Evolutionary conservation across 116 monocot species (phyloP).

Genomic region (Trichopus zeylanicus): DNA sequence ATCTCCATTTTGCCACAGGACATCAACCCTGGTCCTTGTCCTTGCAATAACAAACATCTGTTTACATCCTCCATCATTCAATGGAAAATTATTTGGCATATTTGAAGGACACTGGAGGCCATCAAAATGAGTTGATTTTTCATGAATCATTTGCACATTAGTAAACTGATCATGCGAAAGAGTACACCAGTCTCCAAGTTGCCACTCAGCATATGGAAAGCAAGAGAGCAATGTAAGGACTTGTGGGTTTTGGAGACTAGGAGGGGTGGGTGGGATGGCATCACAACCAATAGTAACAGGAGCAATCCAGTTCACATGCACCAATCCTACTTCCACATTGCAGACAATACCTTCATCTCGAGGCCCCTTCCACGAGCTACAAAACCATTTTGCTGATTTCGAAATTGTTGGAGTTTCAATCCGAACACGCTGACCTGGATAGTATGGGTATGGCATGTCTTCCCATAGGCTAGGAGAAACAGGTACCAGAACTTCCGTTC

Average conservation of each 20-base stretch:
- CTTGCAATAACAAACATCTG: constrained; percentile 49
- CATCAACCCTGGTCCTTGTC: constrained; percentile 63
- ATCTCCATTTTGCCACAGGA: constrained; percentile 80
- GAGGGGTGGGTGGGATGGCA: constrained; percentile 23
- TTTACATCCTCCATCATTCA: constrained; percentile 13
- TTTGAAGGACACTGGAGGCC: constrained; percentile 6
- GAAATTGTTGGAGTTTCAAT: constrained; percentile 27
- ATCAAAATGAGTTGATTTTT: background rate
- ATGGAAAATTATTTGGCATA: constrained; percentile 19
- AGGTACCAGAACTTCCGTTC: constrained; percentile 39
- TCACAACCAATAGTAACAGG: constrained; percentile 28
- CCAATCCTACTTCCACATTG: constrained; percentile 47
- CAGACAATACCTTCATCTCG: constrained; percentile 56
- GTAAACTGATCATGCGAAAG: constrained; percentile 35
- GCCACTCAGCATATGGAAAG: constrained; percentile 70
- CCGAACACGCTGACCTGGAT: constrained; percentile 63
- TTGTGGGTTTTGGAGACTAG: constrained; percentile 40
- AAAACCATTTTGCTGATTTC: constrained; percentile 55
- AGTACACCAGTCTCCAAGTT: constrained; percentile 88
- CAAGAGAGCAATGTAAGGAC: constrained; percentile 58
- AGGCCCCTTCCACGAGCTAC: constrained; percentile 41
- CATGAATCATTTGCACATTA: constrained; percentile 1
- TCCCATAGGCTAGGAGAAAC: constrained; percentile 36
- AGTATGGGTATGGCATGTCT: constrained; percentile 46
- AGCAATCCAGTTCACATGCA: constrained; percentile 77